Conservation (phyloP, 192 early-diverging fungal species). For the Coemansia sp. region DNA sequence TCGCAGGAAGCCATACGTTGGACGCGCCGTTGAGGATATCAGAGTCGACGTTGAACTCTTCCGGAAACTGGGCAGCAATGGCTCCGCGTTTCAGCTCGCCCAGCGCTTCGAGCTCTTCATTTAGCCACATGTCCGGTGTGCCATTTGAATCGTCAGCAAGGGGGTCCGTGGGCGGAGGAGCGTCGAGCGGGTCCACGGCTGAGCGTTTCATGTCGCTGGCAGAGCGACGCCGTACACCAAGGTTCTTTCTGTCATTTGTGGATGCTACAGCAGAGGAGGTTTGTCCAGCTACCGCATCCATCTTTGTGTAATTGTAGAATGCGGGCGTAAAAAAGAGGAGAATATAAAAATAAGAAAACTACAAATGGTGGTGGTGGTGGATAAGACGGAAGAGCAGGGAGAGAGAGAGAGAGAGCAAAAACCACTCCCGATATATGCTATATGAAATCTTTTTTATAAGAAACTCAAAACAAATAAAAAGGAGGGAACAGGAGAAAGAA, state of each 20-base stretch:
- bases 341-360: background rate
- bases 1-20: conserved; percentile 59
- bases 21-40: conserved; percentile 43
- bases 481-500: no score
- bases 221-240: conserved; percentile 15
- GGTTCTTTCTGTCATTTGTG: conserved; percentile 1
- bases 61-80: conserved; percentile 54
- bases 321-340: background rate
- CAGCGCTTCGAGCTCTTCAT: conserved; percentile 48
- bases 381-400: background rate
- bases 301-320: conserved; percentile 1
- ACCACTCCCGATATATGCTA: background rate
- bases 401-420: background rate
- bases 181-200: background rate
- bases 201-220: conserved; percentile 12
- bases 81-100: conserved; percentile 56
- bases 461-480: no score
- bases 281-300: conserved; percentile 3
- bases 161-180: background rate
- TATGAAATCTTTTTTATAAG: background rate
- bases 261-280: background rate
- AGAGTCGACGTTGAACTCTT: conserved; percentile 53
- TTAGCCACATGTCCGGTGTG: conserved; percentile 26
- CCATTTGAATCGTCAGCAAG: background rate
- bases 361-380: background rate